These are phyloP conservation scores for Exophiala spinifera DNA, from an alignment of 2,329 filamentous ascomycete species.

Conservation along the genomic window DNA sequence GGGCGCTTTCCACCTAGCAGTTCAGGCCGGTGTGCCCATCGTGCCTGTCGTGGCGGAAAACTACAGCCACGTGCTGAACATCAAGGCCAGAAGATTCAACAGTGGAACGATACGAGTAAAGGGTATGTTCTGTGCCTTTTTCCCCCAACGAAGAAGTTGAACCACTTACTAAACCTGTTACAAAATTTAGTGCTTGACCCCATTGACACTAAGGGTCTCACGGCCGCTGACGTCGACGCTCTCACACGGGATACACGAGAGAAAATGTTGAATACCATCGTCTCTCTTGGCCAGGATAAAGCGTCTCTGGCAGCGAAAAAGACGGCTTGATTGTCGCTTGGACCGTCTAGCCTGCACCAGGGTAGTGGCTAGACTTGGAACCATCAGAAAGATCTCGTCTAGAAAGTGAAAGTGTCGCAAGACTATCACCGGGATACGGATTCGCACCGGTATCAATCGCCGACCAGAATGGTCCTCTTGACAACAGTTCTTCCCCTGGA, in stretches of 20 bases:
- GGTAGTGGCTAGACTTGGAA: neutral
- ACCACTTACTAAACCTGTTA: conserved; percentile 1
- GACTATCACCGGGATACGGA: no score
- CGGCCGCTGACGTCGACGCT: conserved; percentile 71
- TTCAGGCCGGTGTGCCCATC: conserved; percentile 90
- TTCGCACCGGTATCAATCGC: no score
- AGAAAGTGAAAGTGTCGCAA: no score
- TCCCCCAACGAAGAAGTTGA: neutral
- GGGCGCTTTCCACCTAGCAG: conserved; percentile 91
- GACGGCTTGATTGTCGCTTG: conserved; percentile 3
- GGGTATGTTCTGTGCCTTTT: conserved; percentile 49
- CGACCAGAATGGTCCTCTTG: no score
- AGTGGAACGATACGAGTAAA: conserved; percentile 71
- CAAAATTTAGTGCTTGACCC: conserved; percentile 76
- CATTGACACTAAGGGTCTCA: conserved; percentile 72
- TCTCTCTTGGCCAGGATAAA: conserved; percentile 36
- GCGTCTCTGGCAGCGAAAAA: conserved; percentile 15
- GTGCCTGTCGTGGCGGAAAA: conserved; percentile 80
- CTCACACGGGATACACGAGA: conserved; percentile 67
- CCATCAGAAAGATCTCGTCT: no score
- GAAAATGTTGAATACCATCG: conserved; percentile 65
- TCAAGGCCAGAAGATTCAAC: conserved; percentile 63
- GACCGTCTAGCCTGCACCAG: neutral
- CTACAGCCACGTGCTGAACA: conserved; percentile 69
- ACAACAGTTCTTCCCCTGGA: no score